Conservation (phyloP, 352 stramenopile genomes). For the Phytopythium boreale region DNA sequence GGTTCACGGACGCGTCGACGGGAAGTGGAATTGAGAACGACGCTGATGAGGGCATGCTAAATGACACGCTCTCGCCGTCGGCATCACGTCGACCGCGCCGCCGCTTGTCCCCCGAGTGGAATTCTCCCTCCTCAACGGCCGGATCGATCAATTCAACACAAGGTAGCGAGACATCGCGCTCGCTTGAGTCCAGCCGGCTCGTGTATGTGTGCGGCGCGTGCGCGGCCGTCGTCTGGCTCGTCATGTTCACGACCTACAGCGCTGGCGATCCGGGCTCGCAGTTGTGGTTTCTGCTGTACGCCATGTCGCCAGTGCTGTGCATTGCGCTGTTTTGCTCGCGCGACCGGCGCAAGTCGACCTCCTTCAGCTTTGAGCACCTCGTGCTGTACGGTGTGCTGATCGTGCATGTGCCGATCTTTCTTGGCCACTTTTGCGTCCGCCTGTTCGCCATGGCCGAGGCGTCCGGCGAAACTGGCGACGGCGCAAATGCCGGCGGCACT, state of each 20-base stretch:
- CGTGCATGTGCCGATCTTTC: slow-evolving; percentile 75
- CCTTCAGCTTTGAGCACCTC: slow-evolving; percentile 65
- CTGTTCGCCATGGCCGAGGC: slow-evolving; percentile 66
- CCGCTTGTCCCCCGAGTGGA: not conserved
- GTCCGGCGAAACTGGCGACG: not conserved
- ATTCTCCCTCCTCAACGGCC: not conserved
- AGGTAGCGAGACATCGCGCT: not conserved
- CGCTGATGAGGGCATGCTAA: not conserved
- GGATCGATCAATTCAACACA: not conserved
- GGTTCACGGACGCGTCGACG: not conserved
- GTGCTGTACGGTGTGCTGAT: slow-evolving; percentile 74
- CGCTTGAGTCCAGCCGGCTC: slow-evolving; percentile 18
- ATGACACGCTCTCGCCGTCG: not conserved
- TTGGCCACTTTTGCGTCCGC: slow-evolving; percentile 75
- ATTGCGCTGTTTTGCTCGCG: slow-evolving; percentile 53
- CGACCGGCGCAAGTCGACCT: slow-evolving; percentile 13
- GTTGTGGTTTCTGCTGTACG: slow-evolving; percentile 66
- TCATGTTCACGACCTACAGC: slow-evolving; percentile 73
- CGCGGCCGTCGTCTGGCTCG: slow-evolving; percentile 46
- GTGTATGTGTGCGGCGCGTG: slow-evolving; percentile 41
- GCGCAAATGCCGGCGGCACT: slow-evolving; percentile 11
- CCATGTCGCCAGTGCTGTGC: slow-evolving; percentile 58
- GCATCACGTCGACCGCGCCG: not conserved
- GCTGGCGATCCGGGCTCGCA: slow-evolving; percentile 20
- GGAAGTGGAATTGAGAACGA: not conserved